Conservation (phyloP, 2,329 filamentous ascomycete genomes). For the Aspergillus quadrilineatus region DNA sequence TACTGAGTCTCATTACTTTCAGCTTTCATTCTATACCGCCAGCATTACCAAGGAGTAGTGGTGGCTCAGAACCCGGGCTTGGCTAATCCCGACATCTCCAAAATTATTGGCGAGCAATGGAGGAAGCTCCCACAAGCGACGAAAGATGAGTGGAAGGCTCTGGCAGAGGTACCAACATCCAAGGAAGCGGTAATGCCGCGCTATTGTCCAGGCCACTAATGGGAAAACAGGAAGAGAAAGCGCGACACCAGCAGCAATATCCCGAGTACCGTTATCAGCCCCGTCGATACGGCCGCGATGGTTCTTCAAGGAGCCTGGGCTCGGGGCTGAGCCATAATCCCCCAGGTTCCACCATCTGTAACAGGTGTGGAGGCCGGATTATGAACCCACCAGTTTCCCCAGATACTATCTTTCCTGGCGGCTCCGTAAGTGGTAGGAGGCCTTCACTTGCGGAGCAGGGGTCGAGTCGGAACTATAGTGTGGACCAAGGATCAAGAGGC, state of each 20-base stretch:
- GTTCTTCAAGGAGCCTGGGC: constrained; percentile 37
- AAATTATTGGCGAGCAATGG: constrained; percentile 95
- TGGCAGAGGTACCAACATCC: constrained; percentile 69
- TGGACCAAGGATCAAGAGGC: constrained; percentile 24
- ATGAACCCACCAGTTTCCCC: constrained; percentile 48
- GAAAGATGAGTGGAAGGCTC: constrained; percentile 82
- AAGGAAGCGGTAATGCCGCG: not conserved
- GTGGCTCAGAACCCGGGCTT: constrained; percentile 81
- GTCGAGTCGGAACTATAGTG: constrained; percentile 23
- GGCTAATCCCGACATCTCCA: constrained; percentile 93
- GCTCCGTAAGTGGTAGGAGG: constrained; percentile 29
- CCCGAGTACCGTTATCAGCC: constrained; percentile 95
- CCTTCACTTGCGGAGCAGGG: constrained; percentile 31
- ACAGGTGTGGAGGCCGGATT: constrained; percentile 47
- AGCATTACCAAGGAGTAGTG: constrained; percentile 83
- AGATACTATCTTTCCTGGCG: constrained; percentile 41
- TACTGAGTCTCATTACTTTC: constrained; percentile 39
- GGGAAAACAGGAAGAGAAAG: constrained; percentile 71
- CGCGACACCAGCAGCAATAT: constrained; percentile 82
- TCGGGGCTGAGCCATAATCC: constrained; percentile 39
- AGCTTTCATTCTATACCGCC: constrained; percentile 98
- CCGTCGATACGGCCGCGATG: constrained; percentile 62
- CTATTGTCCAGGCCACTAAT: constrained; percentile 7
- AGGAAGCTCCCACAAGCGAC: constrained; percentile 69
- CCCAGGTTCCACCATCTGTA: constrained; percentile 40